Evolutionary conservation across 78 protist genomes (phyloP).

Genomic region (Isochrysis galbana): DNA sequence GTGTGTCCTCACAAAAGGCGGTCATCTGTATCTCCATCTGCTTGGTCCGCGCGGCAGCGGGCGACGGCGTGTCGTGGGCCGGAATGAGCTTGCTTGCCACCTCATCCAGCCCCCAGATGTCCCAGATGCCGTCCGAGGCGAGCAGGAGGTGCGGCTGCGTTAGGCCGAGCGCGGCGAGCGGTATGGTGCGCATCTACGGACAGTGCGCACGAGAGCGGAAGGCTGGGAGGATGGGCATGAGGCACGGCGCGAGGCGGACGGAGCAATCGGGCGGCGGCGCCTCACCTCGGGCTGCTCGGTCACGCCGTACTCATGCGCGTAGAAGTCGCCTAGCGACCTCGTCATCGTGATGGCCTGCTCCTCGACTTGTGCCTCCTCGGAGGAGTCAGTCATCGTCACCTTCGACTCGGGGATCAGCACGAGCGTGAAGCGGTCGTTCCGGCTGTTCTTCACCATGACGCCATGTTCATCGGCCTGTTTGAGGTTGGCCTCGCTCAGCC

Average conservation of each 20-base stretch:
- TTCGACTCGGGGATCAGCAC: background rate
- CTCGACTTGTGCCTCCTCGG: background rate
- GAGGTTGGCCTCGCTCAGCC: background rate
- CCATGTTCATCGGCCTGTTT: background rate
- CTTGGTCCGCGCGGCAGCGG: background rate
- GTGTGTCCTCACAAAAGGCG: background rate
- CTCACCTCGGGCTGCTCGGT: slow-evolving; percentile 2
- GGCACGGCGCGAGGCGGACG: no score
- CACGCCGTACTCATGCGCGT: background rate
- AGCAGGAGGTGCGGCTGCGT: background rate
- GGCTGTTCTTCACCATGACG: background rate
- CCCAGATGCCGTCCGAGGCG: slow-evolving; percentile 20
- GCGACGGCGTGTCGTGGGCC: background rate
- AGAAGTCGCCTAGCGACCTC: slow-evolving; percentile 7
- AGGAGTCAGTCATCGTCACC: background rate
- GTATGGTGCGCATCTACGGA: background rate
- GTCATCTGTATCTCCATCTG: background rate
- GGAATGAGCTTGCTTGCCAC: background rate
- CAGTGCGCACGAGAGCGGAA: no score
- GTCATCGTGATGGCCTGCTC: background rate
- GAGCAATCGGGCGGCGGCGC: background rate
- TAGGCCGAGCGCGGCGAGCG: background rate
- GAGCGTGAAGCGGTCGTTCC: slow-evolving; percentile 11
- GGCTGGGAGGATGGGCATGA: no score
- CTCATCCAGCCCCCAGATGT: background rate